Evolutionary conservation across 257 asterid genomes (phyloP).

Genomic region (Perilla frutescens): DNA sequence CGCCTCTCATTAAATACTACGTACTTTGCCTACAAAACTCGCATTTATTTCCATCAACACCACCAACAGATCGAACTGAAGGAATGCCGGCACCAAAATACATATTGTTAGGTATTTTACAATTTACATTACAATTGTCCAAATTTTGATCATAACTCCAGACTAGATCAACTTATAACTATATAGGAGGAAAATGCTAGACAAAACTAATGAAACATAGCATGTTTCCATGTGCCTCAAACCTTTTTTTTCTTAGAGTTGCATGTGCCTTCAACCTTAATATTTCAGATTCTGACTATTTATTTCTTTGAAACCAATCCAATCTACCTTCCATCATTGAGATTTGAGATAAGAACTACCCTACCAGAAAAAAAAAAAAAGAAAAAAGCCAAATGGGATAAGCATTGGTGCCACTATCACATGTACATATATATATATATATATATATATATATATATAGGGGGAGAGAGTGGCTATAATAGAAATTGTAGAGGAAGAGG

Average conservation of each 20-base stretch:
- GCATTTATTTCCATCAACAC: neutral
- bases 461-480: neutral
- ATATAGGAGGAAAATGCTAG: neutral
- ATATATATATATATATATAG: too few species aligned
- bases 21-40: too few species aligned
- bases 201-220: neutral
- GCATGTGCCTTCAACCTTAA: constrained; percentile 34
- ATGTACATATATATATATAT: neutral
- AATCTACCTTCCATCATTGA: neutral
- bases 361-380: neutral
- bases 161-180: too few species aligned
- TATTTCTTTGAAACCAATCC: constrained; percentile 24
- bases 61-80: too few species aligned
- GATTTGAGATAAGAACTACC: constrained; percentile 17
- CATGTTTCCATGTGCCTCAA: neutral
- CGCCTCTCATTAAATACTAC: neutral
- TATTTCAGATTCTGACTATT: neutral
- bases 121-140: too few species aligned
- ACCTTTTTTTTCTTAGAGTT: neutral
- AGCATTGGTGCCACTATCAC: neutral
- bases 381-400: constrained; percentile 27
- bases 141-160: too few species aligned
- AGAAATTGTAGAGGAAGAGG: neutral
- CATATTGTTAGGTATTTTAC: too few species aligned
- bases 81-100: too few species aligned